Percentiles rank a stretch among this genome's conserved stretches.
phyloP scores from a whole-genome alignment of 2,329 filamentous ascomycete species.

The Endothia cerciana region DNA sequence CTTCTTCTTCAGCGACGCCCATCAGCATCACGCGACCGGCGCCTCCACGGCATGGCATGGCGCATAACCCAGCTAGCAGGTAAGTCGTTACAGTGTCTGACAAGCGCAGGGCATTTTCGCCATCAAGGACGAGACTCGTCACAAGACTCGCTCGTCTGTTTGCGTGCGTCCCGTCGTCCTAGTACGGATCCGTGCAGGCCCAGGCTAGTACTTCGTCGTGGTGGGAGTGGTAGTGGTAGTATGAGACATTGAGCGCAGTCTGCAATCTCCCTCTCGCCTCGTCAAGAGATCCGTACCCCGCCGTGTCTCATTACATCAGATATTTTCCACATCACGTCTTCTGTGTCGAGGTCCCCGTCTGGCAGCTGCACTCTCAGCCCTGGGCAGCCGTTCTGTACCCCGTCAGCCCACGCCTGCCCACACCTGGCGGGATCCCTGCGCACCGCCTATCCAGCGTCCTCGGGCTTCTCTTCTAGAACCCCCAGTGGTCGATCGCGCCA shows the following conservation, averaged over 20 bases:
- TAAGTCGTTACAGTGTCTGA: neutral
- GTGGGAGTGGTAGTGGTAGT: neutral
- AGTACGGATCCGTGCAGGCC: neutral
- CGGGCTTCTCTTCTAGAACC: slow-evolving; percentile 11
- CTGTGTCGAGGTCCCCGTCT: neutral
- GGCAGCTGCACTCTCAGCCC: neutral
- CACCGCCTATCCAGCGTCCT: neutral
- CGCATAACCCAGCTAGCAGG: neutral
- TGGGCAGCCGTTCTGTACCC: neutral
- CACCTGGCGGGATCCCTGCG: neutral
- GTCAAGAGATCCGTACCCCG: neutral
- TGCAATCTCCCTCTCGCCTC: neutral
- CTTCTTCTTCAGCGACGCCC: neutral
- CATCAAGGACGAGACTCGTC: too few species aligned
- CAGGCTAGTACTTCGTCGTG: neutral
- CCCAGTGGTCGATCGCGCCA: slow-evolving; percentile 13
- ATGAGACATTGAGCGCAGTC: neutral
- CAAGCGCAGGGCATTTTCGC: too few species aligned
- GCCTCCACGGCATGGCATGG: neutral
- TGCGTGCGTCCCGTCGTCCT: neutral
- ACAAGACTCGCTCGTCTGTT: neutral
- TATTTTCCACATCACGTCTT: slow-evolving; percentile 11
- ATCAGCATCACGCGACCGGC: neutral
- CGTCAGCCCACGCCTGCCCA: slow-evolving; percentile 1
- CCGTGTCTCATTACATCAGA: slow-evolving; percentile 9